Evolutionary conservation across 805 yeast genomes (phyloP).

Genomic region (Ascoidea asiatica): DNA sequence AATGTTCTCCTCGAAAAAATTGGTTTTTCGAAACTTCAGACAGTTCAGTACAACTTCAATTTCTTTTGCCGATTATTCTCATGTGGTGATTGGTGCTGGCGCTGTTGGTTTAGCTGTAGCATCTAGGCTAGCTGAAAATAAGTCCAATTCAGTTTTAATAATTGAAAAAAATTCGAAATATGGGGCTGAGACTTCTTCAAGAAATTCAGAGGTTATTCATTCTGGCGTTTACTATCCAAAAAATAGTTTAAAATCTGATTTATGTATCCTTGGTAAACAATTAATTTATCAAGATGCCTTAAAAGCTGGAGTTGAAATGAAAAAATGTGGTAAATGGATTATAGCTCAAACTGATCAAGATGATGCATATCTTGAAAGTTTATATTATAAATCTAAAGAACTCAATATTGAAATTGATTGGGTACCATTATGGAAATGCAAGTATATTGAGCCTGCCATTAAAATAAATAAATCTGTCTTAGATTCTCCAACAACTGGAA

Average conservation of each 20-base stretch:
- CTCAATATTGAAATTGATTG: conserved; percentile 50
- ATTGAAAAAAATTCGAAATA: conserved; percentile 52
- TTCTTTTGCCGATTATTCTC: conserved; percentile 38
- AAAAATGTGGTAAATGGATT: conserved; percentile 71
- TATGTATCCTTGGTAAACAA: conserved; percentile 68
- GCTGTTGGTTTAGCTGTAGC: conserved; percentile 76
- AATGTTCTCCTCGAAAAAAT: too few species aligned
- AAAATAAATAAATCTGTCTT: conserved; percentile 47
- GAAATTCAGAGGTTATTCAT: conserved; percentile 89
- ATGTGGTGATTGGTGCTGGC: conserved; percentile 74
- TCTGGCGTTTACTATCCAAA: conserved; percentile 79
- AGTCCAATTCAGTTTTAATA: conserved; percentile 41
- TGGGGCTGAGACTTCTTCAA: conserved; percentile 77
- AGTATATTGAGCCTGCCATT: conserved; percentile 49
- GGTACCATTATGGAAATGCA: conserved; percentile 31
- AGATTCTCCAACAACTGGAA: conserved; percentile 75
- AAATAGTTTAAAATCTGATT: conserved; percentile 46
- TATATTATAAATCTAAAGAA: conserved; percentile 34
- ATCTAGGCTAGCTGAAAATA: conserved; percentile 39
- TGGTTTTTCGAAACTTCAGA: conserved; percentile 5
- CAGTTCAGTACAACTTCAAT: conserved; percentile 9
- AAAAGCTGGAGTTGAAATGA: conserved; percentile 34
- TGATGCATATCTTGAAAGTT: conserved; percentile 37
- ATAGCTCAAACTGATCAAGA: conserved; percentile 70
- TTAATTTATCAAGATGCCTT: conserved; percentile 40